These are phyloP conservation scores for Elsinoe fawcettii DNA, from an alignment of 2,329 filamentous ascomycete genomes.

Conservation along the genomic window DNA sequence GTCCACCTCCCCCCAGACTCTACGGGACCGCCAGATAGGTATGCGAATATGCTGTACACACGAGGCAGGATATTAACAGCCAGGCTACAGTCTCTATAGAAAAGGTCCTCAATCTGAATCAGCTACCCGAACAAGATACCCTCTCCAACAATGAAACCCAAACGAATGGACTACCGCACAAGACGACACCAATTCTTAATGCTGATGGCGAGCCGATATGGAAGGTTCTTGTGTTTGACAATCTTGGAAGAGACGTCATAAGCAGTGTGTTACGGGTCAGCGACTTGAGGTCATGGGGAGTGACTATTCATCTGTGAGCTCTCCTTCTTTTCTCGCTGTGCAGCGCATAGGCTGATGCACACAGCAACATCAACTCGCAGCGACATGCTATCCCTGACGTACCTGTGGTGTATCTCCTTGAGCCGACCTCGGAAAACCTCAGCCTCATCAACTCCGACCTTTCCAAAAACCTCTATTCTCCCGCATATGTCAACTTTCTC, in stretches of 20 bases:
- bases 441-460: constrained; percentile 78
- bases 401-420: constrained; percentile 90
- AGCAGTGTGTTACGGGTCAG: constrained; percentile 92
- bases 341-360: constrained; percentile 23
- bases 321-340: background rate
- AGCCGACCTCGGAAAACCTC: constrained; percentile 75
- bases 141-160: constrained; percentile 56
- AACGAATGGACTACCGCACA: constrained; percentile 55
- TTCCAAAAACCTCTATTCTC: constrained; percentile 78
- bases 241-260: constrained; percentile 85
- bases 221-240: constrained; percentile 96
- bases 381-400: constrained; percentile 93
- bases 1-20: constrained; percentile 49
- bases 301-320: constrained; percentile 84
- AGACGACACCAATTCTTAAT: constrained; percentile 72
- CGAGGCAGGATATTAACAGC: constrained; percentile 20
- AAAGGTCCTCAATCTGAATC: constrained; percentile 92
- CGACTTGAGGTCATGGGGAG: constrained; percentile 86
- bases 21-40: constrained; percentile 68
- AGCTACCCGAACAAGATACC: constrained; percentile 48
- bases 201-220: constrained; percentile 88
- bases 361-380: constrained; percentile 66
- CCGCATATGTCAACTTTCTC: constrained; percentile 94
- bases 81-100: constrained; percentile 69
- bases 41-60: constrained; percentile 29